phyloP scores from a whole-genome alignment of 23 red algal genomes.

The Gracilaria gracilis region DNA sequence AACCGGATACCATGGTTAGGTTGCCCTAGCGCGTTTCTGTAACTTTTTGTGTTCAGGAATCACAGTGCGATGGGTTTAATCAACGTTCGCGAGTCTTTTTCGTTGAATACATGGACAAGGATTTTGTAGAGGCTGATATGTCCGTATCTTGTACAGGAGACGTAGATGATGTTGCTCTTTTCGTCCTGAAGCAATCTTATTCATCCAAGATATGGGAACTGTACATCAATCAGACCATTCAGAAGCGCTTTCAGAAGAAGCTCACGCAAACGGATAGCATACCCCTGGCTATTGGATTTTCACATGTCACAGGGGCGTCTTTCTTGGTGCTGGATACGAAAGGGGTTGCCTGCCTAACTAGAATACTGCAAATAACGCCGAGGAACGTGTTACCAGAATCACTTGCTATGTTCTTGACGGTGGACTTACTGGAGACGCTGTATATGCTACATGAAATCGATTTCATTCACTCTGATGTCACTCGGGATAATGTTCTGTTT shows the following conservation, averaged over 20 bases:
- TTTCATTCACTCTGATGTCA: slow-evolving; percentile 63
- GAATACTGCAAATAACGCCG: background rate
- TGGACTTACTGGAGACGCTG: slow-evolving; percentile 52
- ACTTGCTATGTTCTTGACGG: slow-evolving; percentile 60
- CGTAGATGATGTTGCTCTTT: slow-evolving; percentile 36
- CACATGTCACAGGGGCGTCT: slow-evolving; percentile 5
- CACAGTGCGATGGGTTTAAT: background rate
- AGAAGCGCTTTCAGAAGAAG: slow-evolving; percentile 14
- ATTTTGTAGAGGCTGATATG: background rate
- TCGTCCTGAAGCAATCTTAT: slow-evolving; percentile 56
- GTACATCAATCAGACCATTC: slow-evolving; percentile 59
- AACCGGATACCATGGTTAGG: slow-evolving; percentile 7
- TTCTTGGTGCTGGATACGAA: slow-evolving; percentile 45
- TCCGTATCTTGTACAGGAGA: background rate
- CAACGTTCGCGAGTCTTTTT: slow-evolving; percentile 28
- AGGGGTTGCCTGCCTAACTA: slow-evolving; percentile 5
- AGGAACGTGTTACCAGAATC: slow-evolving; percentile 43
- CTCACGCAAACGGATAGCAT: slow-evolving; percentile 39
- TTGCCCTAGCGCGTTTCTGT: slow-evolving; percentile 22
- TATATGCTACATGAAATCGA: slow-evolving; percentile 42
- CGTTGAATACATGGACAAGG: slow-evolving; percentile 51
- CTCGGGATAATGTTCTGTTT: slow-evolving; percentile 57
- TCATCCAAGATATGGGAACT: slow-evolving; percentile 56
- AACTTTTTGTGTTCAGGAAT: slow-evolving; percentile 10
- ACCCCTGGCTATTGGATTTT: slow-evolving; percentile 36